Percentiles rank a stretch among this genome's conserved stretches.
Evolutionary conservation across 306 rosid genomes (phyloP).

Genomic region (Medicago arabica): DNA sequence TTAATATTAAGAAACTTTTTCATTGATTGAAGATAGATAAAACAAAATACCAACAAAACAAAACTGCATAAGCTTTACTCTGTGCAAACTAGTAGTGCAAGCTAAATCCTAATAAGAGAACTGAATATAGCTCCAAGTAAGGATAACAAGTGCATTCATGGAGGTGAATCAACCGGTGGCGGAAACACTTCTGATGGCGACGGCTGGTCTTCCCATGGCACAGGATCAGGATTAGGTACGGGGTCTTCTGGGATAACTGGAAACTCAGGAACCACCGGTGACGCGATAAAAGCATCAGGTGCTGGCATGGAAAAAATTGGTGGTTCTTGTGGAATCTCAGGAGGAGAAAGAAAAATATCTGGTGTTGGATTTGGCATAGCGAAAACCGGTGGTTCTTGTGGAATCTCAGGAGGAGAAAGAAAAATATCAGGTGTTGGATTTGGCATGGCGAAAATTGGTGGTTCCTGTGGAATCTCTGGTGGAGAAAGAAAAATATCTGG

Average conservation of each 20-base stretch:
- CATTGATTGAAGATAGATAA: background rate
- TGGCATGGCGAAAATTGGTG: background rate
- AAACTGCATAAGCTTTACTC: background rate
- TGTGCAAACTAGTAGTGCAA: background rate
- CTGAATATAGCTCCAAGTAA: background rate
- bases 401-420: background rate
- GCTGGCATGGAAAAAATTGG: constrained; percentile 22
- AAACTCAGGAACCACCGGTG: constrained; percentile 21
- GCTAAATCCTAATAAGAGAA: background rate
- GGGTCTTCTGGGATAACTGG: constrained; percentile 38
- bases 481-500: background rate
- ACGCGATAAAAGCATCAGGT: constrained; percentile 13
- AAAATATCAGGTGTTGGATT: constrained; percentile 12
- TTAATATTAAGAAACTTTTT: background rate
- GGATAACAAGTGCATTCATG: constrained; percentile 6
- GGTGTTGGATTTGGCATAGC: constrained; percentile 24
- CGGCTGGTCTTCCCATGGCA: constrained; percentile 33
- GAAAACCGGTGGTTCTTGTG: constrained; percentile 13
- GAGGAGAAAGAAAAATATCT: constrained; percentile 23
- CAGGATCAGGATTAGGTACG: constrained; percentile 44
- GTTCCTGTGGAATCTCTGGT: background rate
- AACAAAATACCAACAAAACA: background rate
- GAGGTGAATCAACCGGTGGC: constrained; percentile 33
- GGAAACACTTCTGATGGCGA: constrained; percentile 45
- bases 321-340: constrained; percentile 30